Percentiles rank a stretch among this genome's conserved stretches.
These are phyloP conservation scores for Venturia pyrina DNA, from an alignment of 2,329 filamentous ascomycete species.

Conservation along the genomic window DNA sequence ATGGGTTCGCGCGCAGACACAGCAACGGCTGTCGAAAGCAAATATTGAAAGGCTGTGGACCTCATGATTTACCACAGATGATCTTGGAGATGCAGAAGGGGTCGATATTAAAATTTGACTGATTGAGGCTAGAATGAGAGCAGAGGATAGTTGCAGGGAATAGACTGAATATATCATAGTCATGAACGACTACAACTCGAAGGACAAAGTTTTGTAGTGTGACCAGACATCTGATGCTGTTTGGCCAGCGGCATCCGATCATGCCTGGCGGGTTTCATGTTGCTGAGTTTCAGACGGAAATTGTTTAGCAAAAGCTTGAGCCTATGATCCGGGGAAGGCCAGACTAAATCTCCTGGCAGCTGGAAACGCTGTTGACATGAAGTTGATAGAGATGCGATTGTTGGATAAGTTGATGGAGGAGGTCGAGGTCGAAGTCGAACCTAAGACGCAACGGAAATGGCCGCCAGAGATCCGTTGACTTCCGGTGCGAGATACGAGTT, in stretches of 20 bases:
- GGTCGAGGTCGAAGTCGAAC: neutral
- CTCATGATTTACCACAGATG: conserved; percentile 3
- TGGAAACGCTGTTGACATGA: neutral
- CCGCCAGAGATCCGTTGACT: too few species aligned
- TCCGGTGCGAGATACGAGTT: too few species aligned
- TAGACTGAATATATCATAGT: neutral
- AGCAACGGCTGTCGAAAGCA: neutral
- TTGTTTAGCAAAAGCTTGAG: neutral
- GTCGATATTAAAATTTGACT: neutral
- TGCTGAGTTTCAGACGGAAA: neutral
- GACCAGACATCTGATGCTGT: neutral
- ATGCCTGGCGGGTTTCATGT: neutral
- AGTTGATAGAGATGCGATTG: neutral
- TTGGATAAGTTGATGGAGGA: neutral
- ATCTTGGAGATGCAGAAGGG: neutral
- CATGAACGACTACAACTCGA: neutral
- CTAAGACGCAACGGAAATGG: too few species aligned
- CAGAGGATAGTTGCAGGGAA: neutral
- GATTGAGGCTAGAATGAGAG: neutral
- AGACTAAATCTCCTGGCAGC: neutral
- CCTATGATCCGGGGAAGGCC: neutral
- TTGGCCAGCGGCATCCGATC: neutral
- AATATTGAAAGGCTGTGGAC: neutral
- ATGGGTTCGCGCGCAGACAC: neutral
- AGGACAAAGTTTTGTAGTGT: neutral